These are phyloP conservation scores for Yamadazyma sp. DNA, from an alignment of 805 yeast genomes.

Conservation along the genomic window DNA sequence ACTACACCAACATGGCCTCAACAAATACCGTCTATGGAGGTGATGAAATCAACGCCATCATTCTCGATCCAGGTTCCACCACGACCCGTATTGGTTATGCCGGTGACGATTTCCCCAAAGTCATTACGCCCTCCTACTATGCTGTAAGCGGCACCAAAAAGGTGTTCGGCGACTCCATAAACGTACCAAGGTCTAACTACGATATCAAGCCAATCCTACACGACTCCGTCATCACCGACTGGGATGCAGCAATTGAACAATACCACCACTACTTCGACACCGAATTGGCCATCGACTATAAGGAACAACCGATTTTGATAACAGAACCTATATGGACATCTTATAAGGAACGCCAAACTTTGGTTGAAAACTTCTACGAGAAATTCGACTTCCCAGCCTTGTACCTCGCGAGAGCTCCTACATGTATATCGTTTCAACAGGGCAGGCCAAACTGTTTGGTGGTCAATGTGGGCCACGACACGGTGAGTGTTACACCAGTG, in stretches of 20 bases:
- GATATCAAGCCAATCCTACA: slow-evolving; percentile 58
- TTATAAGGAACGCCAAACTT: slow-evolving; percentile 59
- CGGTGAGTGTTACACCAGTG: slow-evolving; percentile 75
- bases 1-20: slow-evolving; percentile 3
- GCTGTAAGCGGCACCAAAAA: slow-evolving; percentile 20
- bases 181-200: slow-evolving; percentile 49
- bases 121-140: slow-evolving; percentile 70
- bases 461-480: slow-evolving; percentile 82
- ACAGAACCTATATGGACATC: slow-evolving; percentile 91
- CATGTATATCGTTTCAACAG: slow-evolving; percentile 83
- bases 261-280: slow-evolving; percentile 61
- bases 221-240: slow-evolving; percentile 68
- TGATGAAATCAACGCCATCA: slow-evolving; percentile 89
- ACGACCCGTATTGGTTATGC: slow-evolving; percentile 86
- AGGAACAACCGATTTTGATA: slow-evolving; percentile 72
- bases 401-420: slow-evolving; percentile 78
- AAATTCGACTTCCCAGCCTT: slow-evolving; percentile 73
- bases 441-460: slow-evolving; percentile 86
- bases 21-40: slow-evolving; percentile 33
- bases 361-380: slow-evolving; percentile 73
- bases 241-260: slow-evolving; percentile 83
- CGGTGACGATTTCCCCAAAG: slow-evolving; percentile 85
- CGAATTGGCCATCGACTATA: slow-evolving; percentile 50
- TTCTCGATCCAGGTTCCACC: slow-evolving; percentile 87
- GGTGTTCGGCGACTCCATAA: slow-evolving; percentile 43